A percentile compares a stretch with the other conserved stretches of the same genome.
Conservation (phyloP, 306 rosid genomes). For the Pyrus bretschneideri region DNA sequence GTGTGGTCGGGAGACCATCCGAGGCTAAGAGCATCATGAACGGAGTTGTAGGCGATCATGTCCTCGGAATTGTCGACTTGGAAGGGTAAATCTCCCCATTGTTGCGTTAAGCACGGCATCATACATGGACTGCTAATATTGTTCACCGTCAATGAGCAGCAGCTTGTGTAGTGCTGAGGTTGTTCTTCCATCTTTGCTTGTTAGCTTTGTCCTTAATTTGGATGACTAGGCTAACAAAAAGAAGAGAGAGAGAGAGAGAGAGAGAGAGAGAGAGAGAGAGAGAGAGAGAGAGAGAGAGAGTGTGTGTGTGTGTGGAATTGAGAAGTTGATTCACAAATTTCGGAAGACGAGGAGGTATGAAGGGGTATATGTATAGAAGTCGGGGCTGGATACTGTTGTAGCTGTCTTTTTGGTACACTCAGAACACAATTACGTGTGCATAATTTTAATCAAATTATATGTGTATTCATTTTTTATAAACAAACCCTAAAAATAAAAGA, state of each 20-base stretch:
- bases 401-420: too few species aligned
- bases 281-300: neutral
- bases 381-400: neutral
- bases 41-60: conserved; percentile 42
- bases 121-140: neutral
- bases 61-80: conserved; percentile 38
- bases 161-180: neutral
- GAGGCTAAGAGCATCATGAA: conserved; percentile 26
- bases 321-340: neutral
- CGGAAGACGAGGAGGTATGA: neutral
- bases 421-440: neutral
- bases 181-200: neutral
- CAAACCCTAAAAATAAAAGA: too few species aligned
- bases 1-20: conserved; percentile 34
- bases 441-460: too few species aligned
- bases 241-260: neutral
- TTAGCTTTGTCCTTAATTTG: neutral
- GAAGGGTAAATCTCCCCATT: conserved; percentile 51
- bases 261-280: neutral
- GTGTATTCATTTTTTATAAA: neutral
- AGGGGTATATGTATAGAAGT: neutral
- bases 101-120: conserved; percentile 17
- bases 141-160: neutral
- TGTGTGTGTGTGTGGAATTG: neutral
- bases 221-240: neutral